A percentile compares a stretch with the other conserved stretches of the same genome.
phyloP scores from a whole-genome alignment of 1,284 basidiomycete genomes.

The Ustilago trichophora region DNA sequence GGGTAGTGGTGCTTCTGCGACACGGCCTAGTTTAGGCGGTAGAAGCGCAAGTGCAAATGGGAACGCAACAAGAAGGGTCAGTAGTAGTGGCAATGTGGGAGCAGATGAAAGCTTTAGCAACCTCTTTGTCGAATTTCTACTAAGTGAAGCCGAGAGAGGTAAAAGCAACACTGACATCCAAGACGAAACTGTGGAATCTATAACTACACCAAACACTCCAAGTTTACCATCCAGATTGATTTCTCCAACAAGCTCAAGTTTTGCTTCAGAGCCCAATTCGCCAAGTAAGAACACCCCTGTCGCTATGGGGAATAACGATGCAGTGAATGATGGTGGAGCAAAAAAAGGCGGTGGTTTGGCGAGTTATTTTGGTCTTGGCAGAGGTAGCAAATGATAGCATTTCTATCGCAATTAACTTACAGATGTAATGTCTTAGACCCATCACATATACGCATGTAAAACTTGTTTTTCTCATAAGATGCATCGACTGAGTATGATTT shows the following conservation, averaged over 20 bases:
- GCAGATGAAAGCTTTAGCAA: constrained; percentile 61
- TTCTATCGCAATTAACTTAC: too few species aligned
- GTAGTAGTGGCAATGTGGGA: too few species aligned
- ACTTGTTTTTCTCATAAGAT: too few species aligned
- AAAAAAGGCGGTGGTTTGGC: constrained; percentile 15
- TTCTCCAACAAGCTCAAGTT: not conserved
- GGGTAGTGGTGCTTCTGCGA: not conserved
- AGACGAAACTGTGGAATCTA: too few species aligned
- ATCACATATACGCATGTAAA: too few species aligned
- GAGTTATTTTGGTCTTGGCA: constrained; percentile 25
- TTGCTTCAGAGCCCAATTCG: not conserved
- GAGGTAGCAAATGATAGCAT: constrained; percentile 7
- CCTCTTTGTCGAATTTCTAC: constrained; percentile 64
- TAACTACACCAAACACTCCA: constrained; percentile 6
- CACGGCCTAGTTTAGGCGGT: not conserved
- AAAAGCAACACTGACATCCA: too few species aligned
- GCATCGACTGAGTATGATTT: too few species aligned
- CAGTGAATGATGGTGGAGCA: too few species aligned
- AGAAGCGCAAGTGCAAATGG: not conserved
- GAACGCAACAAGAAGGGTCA: too few species aligned
- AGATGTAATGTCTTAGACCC: too few species aligned
- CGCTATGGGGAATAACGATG: not conserved
- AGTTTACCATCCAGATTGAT: constrained; percentile 1
- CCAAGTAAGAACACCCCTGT: constrained; percentile 4
- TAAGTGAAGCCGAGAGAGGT: constrained; percentile 60